Base-by-base conservation (phyloP, 2,329 filamentous ascomycete species). In the Cephalotrichum gorgonifer region DNA sequence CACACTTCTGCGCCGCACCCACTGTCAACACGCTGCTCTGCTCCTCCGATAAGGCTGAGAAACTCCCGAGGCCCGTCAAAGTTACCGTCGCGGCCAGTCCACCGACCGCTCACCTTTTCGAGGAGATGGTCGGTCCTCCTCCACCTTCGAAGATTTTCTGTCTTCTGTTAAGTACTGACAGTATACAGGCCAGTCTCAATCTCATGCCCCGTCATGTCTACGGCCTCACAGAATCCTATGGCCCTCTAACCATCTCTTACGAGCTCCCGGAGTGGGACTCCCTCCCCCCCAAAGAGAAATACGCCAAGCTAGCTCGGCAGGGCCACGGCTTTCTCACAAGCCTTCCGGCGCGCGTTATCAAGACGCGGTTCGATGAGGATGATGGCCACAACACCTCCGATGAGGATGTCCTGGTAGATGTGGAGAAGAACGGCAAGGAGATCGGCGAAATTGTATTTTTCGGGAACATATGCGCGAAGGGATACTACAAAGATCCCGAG, bases 1-100 rank as follows among this genome's bases (percentile, higher is more conserved):
- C 89, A 1, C 93, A 98, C 65, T 97, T 94, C 70, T 95, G 91
- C 60, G 91, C 91, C 1, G 93, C 91, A 1, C 93, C 93, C 0
- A 98, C 93, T 0, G 93, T 98, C 47, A 97, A 97, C 64, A 98
- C 91, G 0, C 70, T 97, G 1, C 78, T 98, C 3, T 95, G 93
- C 61, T 85, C 85, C 12, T 78, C 86, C 3, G 75, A 83, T 38
- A 83, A 89, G 63, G 91, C 93, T 2, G 78, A 76, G 55, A 76
- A 67, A 44, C 73, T 98, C 1, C 72, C 81, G 0, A 68, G 79
- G 1, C 78, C 82, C 0, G 89, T 97, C 9, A 76, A 81, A 15
- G 93, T 98, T 6, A 95, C 90, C 0, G 93, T 98, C 3, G 93
- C 93, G 3, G 93, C 91, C 2, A 90, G 84, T 51, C 93, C 93